Conservation (phyloP, 108 stramenopile genomes). For the Asterionellopsis glacialis region DNA sequence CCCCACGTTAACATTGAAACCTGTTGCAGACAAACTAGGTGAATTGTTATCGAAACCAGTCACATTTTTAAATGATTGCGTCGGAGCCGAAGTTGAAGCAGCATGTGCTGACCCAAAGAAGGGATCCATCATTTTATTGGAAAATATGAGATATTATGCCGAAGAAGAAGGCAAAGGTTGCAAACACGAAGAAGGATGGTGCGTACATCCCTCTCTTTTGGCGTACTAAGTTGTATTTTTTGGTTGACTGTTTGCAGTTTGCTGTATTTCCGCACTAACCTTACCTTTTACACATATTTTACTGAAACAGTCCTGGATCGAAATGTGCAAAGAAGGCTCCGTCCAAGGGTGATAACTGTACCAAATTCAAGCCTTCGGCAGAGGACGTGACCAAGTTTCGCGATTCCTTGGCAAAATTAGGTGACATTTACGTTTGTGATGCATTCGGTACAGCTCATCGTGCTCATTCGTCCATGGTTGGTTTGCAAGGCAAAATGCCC, state of each 20-base stretch:
- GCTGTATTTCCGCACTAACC: too few species aligned
- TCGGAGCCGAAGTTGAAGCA: slow-evolving; percentile 53
- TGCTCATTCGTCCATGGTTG: slow-evolving; percentile 57
- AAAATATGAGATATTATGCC: slow-evolving; percentile 95
- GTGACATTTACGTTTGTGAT: slow-evolving; percentile 90
- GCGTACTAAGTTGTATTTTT: too few species aligned
- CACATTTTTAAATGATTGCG: slow-evolving; percentile 58
- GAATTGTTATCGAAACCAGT: slow-evolving; percentile 45
- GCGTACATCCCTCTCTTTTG: too few species aligned
- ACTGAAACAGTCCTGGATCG: too few species aligned
- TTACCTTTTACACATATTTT: too few species aligned
- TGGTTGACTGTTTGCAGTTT: too few species aligned
- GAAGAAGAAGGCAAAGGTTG: slow-evolving; percentile 75
- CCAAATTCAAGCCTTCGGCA: neutral
- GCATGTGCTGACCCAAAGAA: slow-evolving; percentile 19
- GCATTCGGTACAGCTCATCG: slow-evolving; percentile 99
- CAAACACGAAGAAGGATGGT: neutral
- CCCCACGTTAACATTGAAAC: slow-evolving; percentile 64
- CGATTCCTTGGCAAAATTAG: slow-evolving; percentile 42
- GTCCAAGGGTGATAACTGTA: too few species aligned
- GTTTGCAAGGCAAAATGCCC: slow-evolving; percentile 19
- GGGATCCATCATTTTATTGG: slow-evolving; percentile 78
- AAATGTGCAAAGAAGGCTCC: too few species aligned
- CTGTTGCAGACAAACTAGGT: slow-evolving; percentile 68
- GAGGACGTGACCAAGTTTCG: neutral